Evolutionary conservation across 2,329 filamentous ascomycete species (phyloP).

Genomic region (Arachnomyces sp.): DNA sequence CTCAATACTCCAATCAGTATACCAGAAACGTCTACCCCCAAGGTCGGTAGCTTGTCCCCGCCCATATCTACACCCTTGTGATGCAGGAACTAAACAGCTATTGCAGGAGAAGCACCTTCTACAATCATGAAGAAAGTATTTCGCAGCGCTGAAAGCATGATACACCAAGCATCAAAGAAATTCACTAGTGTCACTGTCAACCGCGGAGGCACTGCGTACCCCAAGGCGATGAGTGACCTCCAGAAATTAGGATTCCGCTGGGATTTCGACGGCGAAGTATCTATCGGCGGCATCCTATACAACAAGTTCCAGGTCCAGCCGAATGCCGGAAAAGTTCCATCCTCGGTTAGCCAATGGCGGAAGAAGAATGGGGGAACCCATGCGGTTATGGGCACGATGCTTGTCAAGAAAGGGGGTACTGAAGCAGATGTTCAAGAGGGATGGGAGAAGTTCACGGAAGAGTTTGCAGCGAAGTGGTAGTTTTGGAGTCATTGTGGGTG

Average conservation of each 20-base stretch:
- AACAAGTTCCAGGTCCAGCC: constrained; percentile 21
- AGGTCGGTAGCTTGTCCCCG: too few species aligned
- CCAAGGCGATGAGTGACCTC: constrained; percentile 6
- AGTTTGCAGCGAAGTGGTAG: too few species aligned
- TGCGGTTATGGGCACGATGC: constrained; percentile 16
- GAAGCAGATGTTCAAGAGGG: too few species aligned
- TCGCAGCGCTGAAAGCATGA: too few species aligned
- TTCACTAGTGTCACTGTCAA: constrained; percentile 5
- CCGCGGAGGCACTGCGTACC: constrained; percentile 7
- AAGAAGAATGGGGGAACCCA: constrained; percentile 20
- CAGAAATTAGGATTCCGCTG: constrained; percentile 6
- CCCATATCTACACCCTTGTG: too few species aligned
- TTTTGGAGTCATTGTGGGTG: too few species aligned
- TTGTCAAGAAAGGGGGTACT: constrained; percentile 17
- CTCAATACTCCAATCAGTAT: too few species aligned
- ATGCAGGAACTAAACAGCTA: too few species aligned
- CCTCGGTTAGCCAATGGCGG: constrained; percentile 16
- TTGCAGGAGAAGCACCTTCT: too few species aligned
- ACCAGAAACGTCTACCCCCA: too few species aligned
- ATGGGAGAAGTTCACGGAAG: too few species aligned
- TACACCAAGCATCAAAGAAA: constrained; percentile 10
- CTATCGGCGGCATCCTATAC: constrained; percentile 7
- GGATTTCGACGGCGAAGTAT: constrained; percentile 8
- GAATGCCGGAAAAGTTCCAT: constrained; percentile 20
- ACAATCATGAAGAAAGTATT: too few species aligned